These are phyloP conservation scores for Cutaneotrichosporon sp. DNA, from an alignment of 1,284 basidiomycete species.

Conservation along the genomic window DNA sequence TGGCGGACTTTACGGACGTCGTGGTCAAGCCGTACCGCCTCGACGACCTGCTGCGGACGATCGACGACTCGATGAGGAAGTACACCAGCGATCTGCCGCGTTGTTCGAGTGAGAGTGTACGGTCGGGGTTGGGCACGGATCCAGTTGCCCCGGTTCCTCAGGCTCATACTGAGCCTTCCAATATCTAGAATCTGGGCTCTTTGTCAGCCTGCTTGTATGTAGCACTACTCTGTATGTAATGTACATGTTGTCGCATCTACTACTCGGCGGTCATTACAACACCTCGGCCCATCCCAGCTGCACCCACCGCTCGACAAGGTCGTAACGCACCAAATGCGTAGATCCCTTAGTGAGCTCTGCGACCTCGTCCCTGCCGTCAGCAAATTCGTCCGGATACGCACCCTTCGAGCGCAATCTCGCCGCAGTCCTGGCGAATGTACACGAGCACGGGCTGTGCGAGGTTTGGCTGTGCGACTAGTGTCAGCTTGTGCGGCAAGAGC, in stretches of 20 bases:
- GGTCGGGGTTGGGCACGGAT: not conserved
- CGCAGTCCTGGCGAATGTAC: constrained; percentile 68
- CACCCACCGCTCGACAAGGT: constrained; percentile 50
- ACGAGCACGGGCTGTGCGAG: constrained; percentile 72
- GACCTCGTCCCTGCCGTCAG: constrained; percentile 40
- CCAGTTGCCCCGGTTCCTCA: too few species aligned
- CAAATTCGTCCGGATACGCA: constrained; percentile 49
- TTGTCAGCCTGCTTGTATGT: constrained; percentile 5
- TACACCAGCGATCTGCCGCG: not conserved
- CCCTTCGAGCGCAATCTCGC: constrained; percentile 70
- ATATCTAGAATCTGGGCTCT: not conserved
- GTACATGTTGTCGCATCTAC: not conserved
- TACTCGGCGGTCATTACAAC: constrained; percentile 5
- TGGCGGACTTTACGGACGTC: constrained; percentile 43
- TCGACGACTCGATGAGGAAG: constrained; percentile 30
- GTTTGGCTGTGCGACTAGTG: constrained; percentile 71
- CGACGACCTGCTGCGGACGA: constrained; percentile 38
- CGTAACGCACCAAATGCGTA: constrained; percentile 52
- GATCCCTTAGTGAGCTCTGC: constrained; percentile 46
- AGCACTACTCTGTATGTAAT: not conserved
- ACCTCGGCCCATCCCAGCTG: constrained; percentile 52
- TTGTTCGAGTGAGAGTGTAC: not conserved
- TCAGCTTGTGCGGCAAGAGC: too few species aligned
- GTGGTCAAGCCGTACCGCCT: constrained; percentile 46
- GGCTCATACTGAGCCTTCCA: not conserved